Percentiles rank a stretch among this genome's conserved stretches.
Conservation (phyloP, 1,139 yeast species). For the Kodamaea anthophila region DNA sequence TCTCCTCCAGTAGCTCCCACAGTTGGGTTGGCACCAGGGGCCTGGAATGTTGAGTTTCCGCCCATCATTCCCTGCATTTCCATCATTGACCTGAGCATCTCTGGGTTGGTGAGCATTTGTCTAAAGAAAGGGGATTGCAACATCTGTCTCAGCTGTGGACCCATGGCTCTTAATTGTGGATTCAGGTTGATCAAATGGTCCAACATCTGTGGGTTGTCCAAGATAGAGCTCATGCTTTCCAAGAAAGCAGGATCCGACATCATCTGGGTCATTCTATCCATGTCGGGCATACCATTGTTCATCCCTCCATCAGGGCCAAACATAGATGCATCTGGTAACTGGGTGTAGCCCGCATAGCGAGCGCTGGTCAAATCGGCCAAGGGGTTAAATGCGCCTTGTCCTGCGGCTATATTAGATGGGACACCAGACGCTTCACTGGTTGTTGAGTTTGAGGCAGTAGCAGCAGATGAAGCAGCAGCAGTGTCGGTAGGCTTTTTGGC, state of each 20-base stretch:
- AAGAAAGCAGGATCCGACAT: conserved; percentile 77
- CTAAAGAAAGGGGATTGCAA: conserved; percentile 80
- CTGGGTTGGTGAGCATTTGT: conserved; percentile 81
- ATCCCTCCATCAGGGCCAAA: conserved; percentile 96
- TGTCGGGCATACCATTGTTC: conserved; percentile 60
- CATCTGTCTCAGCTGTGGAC: conserved; percentile 84
- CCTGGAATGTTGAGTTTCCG: conserved; percentile 40
- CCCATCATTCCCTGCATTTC: conserved; percentile 11
- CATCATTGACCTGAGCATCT: conserved; percentile 77
- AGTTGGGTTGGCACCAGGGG: conserved; percentile 46
- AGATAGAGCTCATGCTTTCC: conserved; percentile 74
- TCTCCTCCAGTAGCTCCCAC: conserved; percentile 15
- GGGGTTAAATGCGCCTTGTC: conserved; percentile 85
- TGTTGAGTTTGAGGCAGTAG: conserved; percentile 14
- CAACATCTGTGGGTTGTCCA: conserved; percentile 73
- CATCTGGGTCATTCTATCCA: conserved; percentile 67
- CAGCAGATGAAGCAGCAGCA: conserved; percentile 8
- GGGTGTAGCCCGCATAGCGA: conserved; percentile 87
- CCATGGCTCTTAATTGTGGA: conserved; percentile 81
- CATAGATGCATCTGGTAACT: conserved; percentile 80
- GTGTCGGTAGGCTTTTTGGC: conserved; percentile 32
- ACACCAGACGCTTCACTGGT: conserved; percentile 22
- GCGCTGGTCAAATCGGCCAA: conserved; percentile 92
- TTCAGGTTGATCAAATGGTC: conserved; percentile 78
- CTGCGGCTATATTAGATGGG: conserved; percentile 78